Evolutionary conservation across 176 grass and related monocot genomes (phyloP).

Genomic region (Lolium perenne): DNA sequence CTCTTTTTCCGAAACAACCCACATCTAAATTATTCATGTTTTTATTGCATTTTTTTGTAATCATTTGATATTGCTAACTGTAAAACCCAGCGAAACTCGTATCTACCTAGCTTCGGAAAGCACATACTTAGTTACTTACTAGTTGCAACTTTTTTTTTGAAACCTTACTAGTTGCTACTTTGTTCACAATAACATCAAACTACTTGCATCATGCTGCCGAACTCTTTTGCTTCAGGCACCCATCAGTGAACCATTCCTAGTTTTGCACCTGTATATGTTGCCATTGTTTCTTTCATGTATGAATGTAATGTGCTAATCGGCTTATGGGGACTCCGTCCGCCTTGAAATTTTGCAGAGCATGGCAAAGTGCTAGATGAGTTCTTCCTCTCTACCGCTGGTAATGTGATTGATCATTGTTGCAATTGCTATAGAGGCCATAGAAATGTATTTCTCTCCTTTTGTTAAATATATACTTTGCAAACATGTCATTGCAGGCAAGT

Average conservation of each 20-base stretch:
- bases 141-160: neutral
- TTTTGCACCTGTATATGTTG: neutral
- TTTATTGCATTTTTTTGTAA: conserved; percentile 5
- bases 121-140: neutral
- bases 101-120: neutral
- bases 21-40: neutral
- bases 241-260: neutral
- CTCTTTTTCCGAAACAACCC: conserved; percentile 9
- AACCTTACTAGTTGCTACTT: neutral
- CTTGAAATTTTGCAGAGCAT: conserved; percentile 67
- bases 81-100: neutral
- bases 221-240: conserved; percentile 22
- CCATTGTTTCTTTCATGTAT: neutral
- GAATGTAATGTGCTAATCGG: neutral
- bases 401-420: conserved; percentile 26
- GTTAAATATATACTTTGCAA: conserved; percentile 24
- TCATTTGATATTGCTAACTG: neutral
- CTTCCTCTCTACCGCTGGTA: conserved; percentile 95
- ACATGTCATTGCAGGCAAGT: conserved; percentile 72
- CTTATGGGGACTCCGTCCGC: conserved; percentile 36
- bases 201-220: neutral
- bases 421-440: neutral
- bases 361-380: conserved; percentile 95
- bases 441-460: neutral
- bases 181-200: conserved; percentile 4